Percentiles rank a stretch among this genome's conserved stretches.
These are phyloP conservation scores for Fusarium staphyleae DNA, from an alignment of 2,329 filamentous ascomycete genomes.

Conservation along the genomic window DNA sequence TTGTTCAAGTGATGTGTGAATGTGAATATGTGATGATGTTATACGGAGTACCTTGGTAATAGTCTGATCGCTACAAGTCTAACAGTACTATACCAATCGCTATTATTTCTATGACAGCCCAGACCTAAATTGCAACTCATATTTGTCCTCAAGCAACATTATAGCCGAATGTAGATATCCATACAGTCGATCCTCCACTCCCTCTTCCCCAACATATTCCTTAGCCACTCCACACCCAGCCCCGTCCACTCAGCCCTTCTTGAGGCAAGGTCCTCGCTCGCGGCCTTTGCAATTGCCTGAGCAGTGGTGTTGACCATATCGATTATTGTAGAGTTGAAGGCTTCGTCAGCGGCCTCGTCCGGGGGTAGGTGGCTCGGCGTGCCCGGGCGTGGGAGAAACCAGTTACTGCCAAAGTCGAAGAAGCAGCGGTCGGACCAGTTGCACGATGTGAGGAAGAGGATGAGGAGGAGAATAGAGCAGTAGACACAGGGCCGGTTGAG, in stretches of 20 bases:
- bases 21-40: conserved; percentile 10
- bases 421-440: conserved; percentile 91
- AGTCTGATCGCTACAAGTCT: neutral
- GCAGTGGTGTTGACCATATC: conserved; percentile 74
- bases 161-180: conserved; percentile 84
- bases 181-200: conserved; percentile 94
- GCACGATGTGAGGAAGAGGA: conserved; percentile 91
- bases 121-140: neutral
- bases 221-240: conserved; percentile 83
- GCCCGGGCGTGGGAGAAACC: conserved; percentile 81
- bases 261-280: conserved; percentile 66
- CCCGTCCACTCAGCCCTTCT: conserved; percentile 73
- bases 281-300: conserved; percentile 70
- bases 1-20: conserved; percentile 6
- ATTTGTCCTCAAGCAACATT: neutral
- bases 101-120: conserved; percentile 1
- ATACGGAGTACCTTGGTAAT: neutral
- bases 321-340: conserved; percentile 58
- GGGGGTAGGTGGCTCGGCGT: conserved; percentile 41
- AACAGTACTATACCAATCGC: conserved; percentile 3
- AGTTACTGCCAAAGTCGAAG: conserved; percentile 90
- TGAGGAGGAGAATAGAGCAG: conserved; percentile 93
- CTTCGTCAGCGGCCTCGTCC: conserved; percentile 39
- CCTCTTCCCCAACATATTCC: conserved; percentile 78
- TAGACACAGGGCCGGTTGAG: conserved; percentile 97